A percentile compares a stretch with the other conserved stretches of the same genome.
Conservation (phyloP, 306 rosid species). For the Argentina anserina region DNA sequence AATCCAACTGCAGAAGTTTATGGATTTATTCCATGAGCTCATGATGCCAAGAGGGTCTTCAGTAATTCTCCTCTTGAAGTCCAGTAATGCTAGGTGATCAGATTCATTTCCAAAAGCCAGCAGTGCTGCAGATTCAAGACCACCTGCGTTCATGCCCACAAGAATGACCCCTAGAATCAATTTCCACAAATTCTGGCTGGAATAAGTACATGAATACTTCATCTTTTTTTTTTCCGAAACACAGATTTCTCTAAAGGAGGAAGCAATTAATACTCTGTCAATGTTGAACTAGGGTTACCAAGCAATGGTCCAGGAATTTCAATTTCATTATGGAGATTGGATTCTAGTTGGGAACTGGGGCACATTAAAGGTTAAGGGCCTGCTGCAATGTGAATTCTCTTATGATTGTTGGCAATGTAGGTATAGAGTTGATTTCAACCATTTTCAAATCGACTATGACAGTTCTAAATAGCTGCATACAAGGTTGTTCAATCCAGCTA, state of each 20-base stretch:
- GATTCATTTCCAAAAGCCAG: no score
- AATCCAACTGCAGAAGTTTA: conserved; percentile 26
- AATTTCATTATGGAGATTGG: background rate
- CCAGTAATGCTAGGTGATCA: no score
- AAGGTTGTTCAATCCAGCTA: no score
- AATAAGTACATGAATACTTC: background rate
- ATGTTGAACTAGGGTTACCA: background rate
- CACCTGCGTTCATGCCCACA: background rate
- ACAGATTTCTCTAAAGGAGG: background rate
- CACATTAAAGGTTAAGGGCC: background rate
- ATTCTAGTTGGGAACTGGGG: background rate
- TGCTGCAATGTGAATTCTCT: background rate
- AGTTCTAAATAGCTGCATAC: no score
- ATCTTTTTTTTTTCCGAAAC: background rate
- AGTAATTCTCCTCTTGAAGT: no score
- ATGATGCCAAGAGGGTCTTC: conserved; percentile 2
- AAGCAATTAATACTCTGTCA: background rate
- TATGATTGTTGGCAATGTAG: background rate
- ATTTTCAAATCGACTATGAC: no score
- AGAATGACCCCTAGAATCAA: background rate
- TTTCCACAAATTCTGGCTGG: background rate
- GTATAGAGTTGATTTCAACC: no score
- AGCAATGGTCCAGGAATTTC: background rate
- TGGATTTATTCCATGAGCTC: conserved; percentile 42
- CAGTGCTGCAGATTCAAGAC: background rate